A percentile compares a stretch with the other conserved stretches of the same genome.
Evolutionary conservation across 257 asterid genomes (phyloP).

Genomic region (Solanum chiquidenum): DNA sequence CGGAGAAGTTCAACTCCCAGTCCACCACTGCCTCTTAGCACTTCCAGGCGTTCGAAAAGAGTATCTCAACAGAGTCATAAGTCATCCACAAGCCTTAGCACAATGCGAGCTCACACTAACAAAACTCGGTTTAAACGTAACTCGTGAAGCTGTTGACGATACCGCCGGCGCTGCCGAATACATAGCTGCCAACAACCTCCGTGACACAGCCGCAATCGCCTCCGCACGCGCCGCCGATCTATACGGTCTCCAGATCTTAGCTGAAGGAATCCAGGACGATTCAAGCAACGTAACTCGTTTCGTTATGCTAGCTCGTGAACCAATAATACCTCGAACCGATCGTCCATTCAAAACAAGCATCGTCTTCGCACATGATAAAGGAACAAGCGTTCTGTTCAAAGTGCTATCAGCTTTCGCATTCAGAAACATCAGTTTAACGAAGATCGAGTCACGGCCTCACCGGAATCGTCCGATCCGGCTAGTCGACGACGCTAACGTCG

Average conservation of each 20-base stretch:
- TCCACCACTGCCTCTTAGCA: slow-evolving; percentile 79
- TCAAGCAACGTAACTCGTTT: slow-evolving; percentile 71
- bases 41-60: slow-evolving; percentile 65
- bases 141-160: slow-evolving; percentile 79
- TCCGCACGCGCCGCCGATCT: slow-evolving; percentile 83
- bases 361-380: slow-evolving; percentile 73
- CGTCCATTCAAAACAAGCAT: slow-evolving; percentile 91
- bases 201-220: slow-evolving; percentile 80
- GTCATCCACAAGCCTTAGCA: slow-evolving; percentile 83
- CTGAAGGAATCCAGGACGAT: slow-evolving; percentile 78
- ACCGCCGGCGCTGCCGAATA: slow-evolving; percentile 88
- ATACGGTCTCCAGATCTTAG: slow-evolving; percentile 51
- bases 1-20: slow-evolving; percentile 84
- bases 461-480: slow-evolving; percentile 59
- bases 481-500: slow-evolving; percentile 54
- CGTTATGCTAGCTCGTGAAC: slow-evolving; percentile 88
- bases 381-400: slow-evolving; percentile 68
- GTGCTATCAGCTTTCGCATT: slow-evolving; percentile 81
- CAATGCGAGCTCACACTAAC: slow-evolving; percentile 83
- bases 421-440: slow-evolving; percentile 62
- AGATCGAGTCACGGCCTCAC: slow-evolving; percentile 85
- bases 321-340: slow-evolving; percentile 69
- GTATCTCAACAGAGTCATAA: slow-evolving; percentile 54
- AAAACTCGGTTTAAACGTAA: slow-evolving; percentile 40
- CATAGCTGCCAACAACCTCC: slow-evolving; percentile 49